Conservation (phyloP, 2,329 filamentous ascomycete genomes). For the Colletotrichum tropicicola region DNA sequence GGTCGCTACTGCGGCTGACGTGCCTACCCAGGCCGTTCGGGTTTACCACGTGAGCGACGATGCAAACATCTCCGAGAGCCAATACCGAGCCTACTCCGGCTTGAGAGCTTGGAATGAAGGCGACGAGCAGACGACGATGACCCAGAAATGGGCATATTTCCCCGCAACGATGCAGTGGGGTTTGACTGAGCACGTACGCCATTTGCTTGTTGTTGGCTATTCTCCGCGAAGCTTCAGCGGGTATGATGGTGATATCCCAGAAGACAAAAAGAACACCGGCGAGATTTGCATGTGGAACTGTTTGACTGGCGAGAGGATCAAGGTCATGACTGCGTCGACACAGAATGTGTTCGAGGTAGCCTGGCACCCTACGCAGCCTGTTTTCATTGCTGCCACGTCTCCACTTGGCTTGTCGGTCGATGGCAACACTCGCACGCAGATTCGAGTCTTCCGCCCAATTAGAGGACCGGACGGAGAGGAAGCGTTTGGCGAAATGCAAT, state of each 20-base stretch:
- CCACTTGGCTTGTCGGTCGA: constrained; percentile 56
- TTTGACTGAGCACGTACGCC: constrained; percentile 48
- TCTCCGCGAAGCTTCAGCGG: constrained; percentile 64
- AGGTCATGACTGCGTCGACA: constrained; percentile 58
- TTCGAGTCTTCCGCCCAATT: constrained; percentile 60
- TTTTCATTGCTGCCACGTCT: constrained; percentile 67
- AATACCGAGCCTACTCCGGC: constrained; percentile 52
- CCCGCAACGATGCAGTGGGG: constrained; percentile 74
- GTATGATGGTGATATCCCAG: constrained; percentile 67
- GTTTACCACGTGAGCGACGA: constrained; percentile 58
- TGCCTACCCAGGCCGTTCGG: constrained; percentile 61
- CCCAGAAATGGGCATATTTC: constrained; percentile 66
- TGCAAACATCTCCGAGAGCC: constrained; percentile 45
- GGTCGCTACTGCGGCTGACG: constrained; percentile 69
- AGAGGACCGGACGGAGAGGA: constrained; percentile 38
- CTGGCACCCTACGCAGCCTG: constrained; percentile 65
- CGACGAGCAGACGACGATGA: constrained; percentile 42
- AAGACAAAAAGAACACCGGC: constrained; percentile 64
- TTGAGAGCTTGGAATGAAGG: constrained; percentile 34
- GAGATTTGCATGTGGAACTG: constrained; percentile 70
- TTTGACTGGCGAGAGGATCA: constrained; percentile 49
- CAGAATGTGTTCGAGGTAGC: constrained; percentile 72
- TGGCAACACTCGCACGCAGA: constrained; percentile 60
- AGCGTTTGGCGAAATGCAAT: constrained; percentile 57
- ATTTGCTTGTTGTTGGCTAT: constrained; percentile 69